Base-by-base conservation (phyloP, 805 yeast species). In the Blastobotrys terrestris region DNA sequence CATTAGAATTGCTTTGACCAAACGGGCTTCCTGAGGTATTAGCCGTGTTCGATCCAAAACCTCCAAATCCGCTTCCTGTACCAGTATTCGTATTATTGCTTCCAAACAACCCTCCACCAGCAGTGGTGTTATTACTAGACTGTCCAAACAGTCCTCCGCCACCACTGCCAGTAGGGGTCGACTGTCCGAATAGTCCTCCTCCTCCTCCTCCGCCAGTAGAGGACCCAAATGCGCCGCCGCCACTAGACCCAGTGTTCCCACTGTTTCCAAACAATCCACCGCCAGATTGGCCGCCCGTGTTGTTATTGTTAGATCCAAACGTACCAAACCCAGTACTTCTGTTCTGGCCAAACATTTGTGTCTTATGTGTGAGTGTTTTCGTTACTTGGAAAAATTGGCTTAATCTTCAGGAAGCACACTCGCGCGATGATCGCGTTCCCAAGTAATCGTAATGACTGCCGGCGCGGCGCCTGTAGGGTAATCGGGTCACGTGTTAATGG, bases 181-280 rank as follows among this genome's bases (percentile, higher is more conserved):
- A 26, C 26, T 54, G 57, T 41, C 63, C 63, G 35, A 60, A 60
- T 21, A 52, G 54, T 8, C 51, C 50, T 6, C 31, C 16, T 16
- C 18, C 46, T 21, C 51, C 54, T 8, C 51, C 50, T 6, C 31
- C 16, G 31, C 18, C 46, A 20, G 46, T 22, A 1, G 53, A 18
- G n/a, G 58, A 54, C 26, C 66, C 65, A 48, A 62, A 62, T n/a
- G 58, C 31, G 7, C 63, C 60, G 7, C 61, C 59, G 1, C 57
- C 22, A 8, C 44, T 19, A 20, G 44, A 46, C 42, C 54, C 41
- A 45, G 50, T 46, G 22, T 55, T 22, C 4, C 51, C 39, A 14
- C 44, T 48, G 46, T 42, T 44, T 18, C 65, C 65, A 51, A 63
- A 63, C 46, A 58, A 22, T 1, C 65, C 62, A 31, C 59, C 57